Evolutionary conservation across 257 asterid species (phyloP), one percentile per base, ranked within the genome.

Genomic region (Cordia subcordata): DNA sequence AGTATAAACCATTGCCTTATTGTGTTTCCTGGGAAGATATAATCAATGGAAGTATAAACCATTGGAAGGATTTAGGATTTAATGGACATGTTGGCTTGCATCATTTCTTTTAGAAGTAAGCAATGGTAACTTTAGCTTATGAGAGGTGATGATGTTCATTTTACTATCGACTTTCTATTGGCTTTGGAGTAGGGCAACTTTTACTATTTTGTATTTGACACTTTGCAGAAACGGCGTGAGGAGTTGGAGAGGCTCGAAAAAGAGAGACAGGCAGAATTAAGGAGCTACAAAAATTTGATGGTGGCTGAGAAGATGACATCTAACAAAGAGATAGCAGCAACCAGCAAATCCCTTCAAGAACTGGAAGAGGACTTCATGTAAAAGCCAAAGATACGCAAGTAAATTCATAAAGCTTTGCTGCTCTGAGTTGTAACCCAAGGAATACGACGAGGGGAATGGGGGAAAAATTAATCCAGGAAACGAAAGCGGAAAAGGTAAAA

Each of bases 261-360:
- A 59, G 98, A 90, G 75, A 85, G 82, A 71, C 95, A 86, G 55
- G 69, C 94, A 5, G 96, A 88, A 60, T n/a, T 78, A 62, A 81
- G 98, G 75, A 92, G 98, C 91, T 92, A 92, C 88, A 88, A 88
- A 64, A 86, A 92, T 67, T 70, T 88, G 83, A 92, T 92, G 98
- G 96, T 92, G 45, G 88, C 96, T 18, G 96, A 92, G 65, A 92
- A 88, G 77, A 92, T 92, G 98, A 92, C 98, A 0, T 92, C 98
- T 0, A 92, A 88, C 80, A 92, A 82, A 75, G 94, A 92, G 65
- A 80, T 92, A 53, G 96, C 98, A 16, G 75, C 98, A 14, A 53
- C 88, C 49, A 75, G 77, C 81, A 92, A 92, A 72, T 74, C 94
- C 73, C 78, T 88, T 58, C 98, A 92, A 74, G 98, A 92, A 76